A percentile compares a stretch with the other conserved stretches of the same genome.
Conservation (phyloP, 1,284 basidiomycete species). For the Microbotryum silenes-acaulis region DNA sequence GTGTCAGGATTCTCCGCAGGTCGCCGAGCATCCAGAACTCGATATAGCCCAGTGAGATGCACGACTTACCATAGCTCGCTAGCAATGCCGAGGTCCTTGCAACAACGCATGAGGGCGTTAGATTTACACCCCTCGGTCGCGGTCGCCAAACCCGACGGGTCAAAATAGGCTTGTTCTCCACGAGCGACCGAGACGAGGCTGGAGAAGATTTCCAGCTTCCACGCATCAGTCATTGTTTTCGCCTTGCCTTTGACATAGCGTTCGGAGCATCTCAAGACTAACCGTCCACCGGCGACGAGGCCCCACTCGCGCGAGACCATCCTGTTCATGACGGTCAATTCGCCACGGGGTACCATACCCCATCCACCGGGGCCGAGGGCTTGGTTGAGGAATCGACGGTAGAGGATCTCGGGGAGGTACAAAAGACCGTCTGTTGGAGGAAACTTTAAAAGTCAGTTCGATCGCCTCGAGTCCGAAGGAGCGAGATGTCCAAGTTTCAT, state of each 20-base stretch:
- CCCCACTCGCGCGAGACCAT: slow-evolving; percentile 92
- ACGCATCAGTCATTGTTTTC: not conserved
- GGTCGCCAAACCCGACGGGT: slow-evolving; percentile 80
- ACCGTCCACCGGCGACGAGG: slow-evolving; percentile 86
- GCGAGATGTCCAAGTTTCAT: not conserved
- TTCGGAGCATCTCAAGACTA: slow-evolving; percentile 30
- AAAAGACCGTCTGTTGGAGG: slow-evolving; percentile 70
- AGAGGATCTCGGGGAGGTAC: slow-evolving; percentile 97
- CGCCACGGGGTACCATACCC: slow-evolving; percentile 89
- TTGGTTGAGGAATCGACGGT: slow-evolving; percentile 83
- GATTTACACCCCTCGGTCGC: slow-evolving; percentile 93
- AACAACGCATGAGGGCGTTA: slow-evolving; percentile 95
- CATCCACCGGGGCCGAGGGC: slow-evolving; percentile 96
- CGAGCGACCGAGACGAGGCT: slow-evolving; percentile 85
- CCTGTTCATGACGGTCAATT: slow-evolving; percentile 80
- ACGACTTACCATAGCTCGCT: slow-evolving; percentile 80
- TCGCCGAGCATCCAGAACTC: not conserved
- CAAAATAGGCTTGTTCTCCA: slow-evolving; percentile 96
- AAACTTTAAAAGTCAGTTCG: not conserved
- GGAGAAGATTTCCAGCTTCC: not conserved
- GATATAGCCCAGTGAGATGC: no score
- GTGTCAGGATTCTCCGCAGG: not conserved
- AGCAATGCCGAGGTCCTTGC: slow-evolving; percentile 92
- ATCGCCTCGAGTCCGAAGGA: not conserved
- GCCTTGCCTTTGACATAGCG: no score